These are phyloP conservation scores for Torulaspora quercuum DNA, from an alignment of 805 yeast genomes.

Conservation along the genomic window DNA sequence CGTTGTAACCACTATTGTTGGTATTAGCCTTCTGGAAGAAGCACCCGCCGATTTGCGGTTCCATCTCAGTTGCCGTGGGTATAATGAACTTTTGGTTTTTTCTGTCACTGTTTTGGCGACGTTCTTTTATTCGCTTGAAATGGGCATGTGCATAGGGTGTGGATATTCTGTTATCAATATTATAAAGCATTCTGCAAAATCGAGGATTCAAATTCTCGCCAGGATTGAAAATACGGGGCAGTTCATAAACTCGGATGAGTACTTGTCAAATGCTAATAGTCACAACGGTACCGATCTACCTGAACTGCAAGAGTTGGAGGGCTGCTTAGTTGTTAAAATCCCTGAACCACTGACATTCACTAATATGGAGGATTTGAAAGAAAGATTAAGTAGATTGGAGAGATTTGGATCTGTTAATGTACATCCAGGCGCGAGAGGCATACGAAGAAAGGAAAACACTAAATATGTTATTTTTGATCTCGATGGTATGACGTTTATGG, in stretches of 20 bases:
- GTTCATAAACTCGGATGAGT: constrained; percentile 70
- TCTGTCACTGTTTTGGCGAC: constrained; percentile 62
- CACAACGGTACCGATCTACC: constrained; percentile 8
- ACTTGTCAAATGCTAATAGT: constrained; percentile 38
- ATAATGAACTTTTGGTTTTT: constrained; percentile 69
- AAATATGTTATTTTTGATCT: constrained; percentile 68
- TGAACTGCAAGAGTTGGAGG: constrained; percentile 51
- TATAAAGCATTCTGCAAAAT: constrained; percentile 71
- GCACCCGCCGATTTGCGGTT: constrained; percentile 75
- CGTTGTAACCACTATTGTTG: constrained; percentile 76
- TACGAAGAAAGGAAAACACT: constrained; percentile 45
- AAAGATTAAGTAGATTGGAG: constrained; percentile 66
- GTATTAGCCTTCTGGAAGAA: constrained; percentile 72
- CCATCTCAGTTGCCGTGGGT: constrained; percentile 71
- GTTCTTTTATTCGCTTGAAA: constrained; percentile 73
- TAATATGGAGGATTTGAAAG: constrained; percentile 71
- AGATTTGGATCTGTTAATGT: constrained; percentile 66
- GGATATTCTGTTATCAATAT: constrained; percentile 76
- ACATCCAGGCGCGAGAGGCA: constrained; percentile 70
- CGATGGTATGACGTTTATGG: constrained; percentile 77
- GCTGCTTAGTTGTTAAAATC: constrained; percentile 71
- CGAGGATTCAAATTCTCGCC: constrained; percentile 80
- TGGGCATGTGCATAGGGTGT: constrained; percentile 86
- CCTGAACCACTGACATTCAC: constrained; percentile 90
- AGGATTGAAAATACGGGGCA: constrained; percentile 57